phyloP scores from a whole-genome alignment of 2,329 filamentous ascomycete genomes.

The Botrytis galanthina region DNA sequence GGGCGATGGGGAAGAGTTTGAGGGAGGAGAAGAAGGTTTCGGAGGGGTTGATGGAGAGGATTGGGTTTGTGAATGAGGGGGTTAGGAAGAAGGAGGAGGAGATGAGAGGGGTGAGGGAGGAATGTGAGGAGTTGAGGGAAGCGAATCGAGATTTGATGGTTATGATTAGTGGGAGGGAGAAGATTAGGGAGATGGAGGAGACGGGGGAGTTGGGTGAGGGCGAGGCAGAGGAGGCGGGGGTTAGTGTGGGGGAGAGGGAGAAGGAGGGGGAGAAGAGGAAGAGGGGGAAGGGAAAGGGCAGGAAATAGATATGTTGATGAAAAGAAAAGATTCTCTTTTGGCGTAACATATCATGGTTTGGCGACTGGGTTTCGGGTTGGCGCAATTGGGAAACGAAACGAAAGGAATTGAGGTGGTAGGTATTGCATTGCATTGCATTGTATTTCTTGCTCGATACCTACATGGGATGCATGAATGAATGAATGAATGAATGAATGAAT shows the following conservation, averaged over 20 bases:
- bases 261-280: slow-evolving; percentile 29
- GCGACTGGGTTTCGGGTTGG: not conserved
- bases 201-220: slow-evolving; percentile 59
- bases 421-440: not conserved
- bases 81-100: slow-evolving; percentile 58
- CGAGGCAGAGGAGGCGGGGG: slow-evolving; percentile 71
- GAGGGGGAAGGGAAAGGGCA: slow-evolving; percentile 35
- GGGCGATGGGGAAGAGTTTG: slow-evolving; percentile 70
- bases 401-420: not conserved
- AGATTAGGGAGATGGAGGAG: slow-evolving; percentile 66
- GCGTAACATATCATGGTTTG: not conserved
- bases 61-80: slow-evolving; percentile 69
- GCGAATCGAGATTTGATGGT: slow-evolving; percentile 84
- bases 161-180: slow-evolving; percentile 82
- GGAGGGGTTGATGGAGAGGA: slow-evolving; percentile 76
- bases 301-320: slow-evolving; percentile 18
- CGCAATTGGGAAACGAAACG: not conserved
- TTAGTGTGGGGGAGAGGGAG: slow-evolving; percentile 44
- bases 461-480: not conserved
- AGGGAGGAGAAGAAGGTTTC: slow-evolving; percentile 86
- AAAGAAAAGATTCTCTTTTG: not conserved
- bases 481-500: no score
- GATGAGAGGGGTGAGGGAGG: slow-evolving; percentile 74
- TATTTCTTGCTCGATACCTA: not conserved
- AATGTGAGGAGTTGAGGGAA: slow-evolving; percentile 82